A percentile compares a stretch with the other conserved stretches of the same genome.
Conservation (phyloP, 176 grass and related monocot genomes). For the Chloris gayana region DNA sequence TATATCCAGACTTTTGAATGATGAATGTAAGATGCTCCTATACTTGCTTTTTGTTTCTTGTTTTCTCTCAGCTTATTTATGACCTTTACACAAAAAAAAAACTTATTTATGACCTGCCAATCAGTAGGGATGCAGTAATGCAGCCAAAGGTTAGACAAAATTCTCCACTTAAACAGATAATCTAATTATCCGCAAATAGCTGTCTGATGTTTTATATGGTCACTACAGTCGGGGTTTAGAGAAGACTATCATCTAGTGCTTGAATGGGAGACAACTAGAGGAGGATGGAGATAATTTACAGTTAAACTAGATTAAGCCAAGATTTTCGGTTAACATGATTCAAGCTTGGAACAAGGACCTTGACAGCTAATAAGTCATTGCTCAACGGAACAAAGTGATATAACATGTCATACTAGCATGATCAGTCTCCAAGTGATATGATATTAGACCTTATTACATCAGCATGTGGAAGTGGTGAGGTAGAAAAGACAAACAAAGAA, state of each 20-base stretch:
- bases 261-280: slow-evolving; percentile 2
- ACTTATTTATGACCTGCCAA: neutral
- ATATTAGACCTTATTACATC: slow-evolving; percentile 51
- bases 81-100: too few species aligned
- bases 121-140: neutral
- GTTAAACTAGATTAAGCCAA: neutral
- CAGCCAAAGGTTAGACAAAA: neutral
- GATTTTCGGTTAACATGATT: slow-evolving; percentile 21
- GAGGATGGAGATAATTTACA: neutral
- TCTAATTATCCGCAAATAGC: neutral
- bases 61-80: neutral
- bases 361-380: slow-evolving; percentile 31
- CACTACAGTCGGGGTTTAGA: neutral
- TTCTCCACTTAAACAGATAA: neutral
- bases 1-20: too few species aligned
- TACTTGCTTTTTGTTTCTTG: neutral
- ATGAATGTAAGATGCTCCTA: too few species aligned
- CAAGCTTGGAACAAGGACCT: neutral
- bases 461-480: slow-evolving; percentile 7
- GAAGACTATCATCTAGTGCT: neutral
- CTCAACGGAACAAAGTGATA: slow-evolving; percentile 22
- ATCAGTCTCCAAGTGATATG: slow-evolving; percentile 29
- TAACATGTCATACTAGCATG: slow-evolving; percentile 21
- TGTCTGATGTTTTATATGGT: neutral
- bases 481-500: slow-evolving; percentile 26